Evolutionary conservation across 75 land plant species (phyloP).

Genomic region (Cryptomeria japonica): DNA sequence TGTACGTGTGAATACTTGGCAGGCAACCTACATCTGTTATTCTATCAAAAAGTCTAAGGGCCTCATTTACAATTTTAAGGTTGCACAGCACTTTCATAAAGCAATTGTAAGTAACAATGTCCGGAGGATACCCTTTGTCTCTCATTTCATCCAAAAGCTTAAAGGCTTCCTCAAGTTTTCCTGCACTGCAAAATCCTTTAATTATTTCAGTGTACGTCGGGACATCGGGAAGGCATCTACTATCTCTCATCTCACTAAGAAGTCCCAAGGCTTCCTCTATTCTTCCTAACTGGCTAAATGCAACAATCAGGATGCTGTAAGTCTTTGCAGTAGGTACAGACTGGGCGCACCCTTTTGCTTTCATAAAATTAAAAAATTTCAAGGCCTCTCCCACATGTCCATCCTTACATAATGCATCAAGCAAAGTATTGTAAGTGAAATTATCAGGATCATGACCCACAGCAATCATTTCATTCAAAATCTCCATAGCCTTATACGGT

Average conservation of each 20-base stretch:
- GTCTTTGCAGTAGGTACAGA: conserved; percentile 72
- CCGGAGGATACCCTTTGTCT: conserved; percentile 65
- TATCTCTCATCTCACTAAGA: conserved; percentile 47
- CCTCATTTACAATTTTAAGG: conserved; percentile 47
- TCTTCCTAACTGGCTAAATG: conserved; percentile 32
- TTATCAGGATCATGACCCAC: conserved; percentile 52
- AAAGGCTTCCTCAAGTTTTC: conserved; percentile 61
- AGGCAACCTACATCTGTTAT: conserved; percentile 48
- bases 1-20: conserved; percentile 69
- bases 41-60: conserved; percentile 37
- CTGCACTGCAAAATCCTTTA: conserved; percentile 67
- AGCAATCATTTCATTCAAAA: conserved; percentile 58
- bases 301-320: conserved; percentile 58
- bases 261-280: conserved; percentile 51
- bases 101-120: conserved; percentile 68
- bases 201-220: conserved; percentile 62
- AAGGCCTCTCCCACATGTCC: conserved; percentile 61
- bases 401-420: conserved; percentile 57
- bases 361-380: conserved; percentile 63
- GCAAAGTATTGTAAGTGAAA: conserved; percentile 62
- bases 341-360: conserved; percentile 44
- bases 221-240: conserved; percentile 74
- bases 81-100: conserved; percentile 65
- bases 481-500: conserved; percentile 52
- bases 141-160: conserved; percentile 70